A percentile compares a stretch with the other conserved stretches of the same genome.
phyloP scores from a whole-genome alignment of 2,329 filamentous ascomycete species.

The Exophiala sp. region DNA sequence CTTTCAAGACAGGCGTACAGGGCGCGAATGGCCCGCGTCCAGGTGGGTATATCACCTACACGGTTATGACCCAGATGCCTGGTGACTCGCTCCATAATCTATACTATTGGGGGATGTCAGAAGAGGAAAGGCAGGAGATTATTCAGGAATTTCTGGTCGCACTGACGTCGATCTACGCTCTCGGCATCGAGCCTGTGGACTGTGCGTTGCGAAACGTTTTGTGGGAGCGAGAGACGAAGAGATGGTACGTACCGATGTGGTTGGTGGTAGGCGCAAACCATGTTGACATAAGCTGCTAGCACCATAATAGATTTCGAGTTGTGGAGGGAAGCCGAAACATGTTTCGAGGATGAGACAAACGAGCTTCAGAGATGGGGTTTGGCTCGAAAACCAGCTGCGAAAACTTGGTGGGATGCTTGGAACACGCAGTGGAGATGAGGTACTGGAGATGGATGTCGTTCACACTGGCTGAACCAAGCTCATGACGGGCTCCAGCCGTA shows the following conservation, averaged over 20 bases:
- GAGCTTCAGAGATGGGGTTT: constrained; percentile 27
- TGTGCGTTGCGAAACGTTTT: constrained; percentile 26
- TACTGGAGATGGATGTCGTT: background rate
- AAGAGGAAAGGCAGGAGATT: constrained; percentile 18
- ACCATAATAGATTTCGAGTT: constrained; percentile 28
- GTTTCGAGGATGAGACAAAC: constrained; percentile 20
- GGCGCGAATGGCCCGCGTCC: constrained; percentile 22
- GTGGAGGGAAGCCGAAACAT: constrained; percentile 17
- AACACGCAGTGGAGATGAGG: constrained; percentile 11
- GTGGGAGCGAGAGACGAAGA: constrained; percentile 22
- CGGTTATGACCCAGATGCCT: constrained; percentile 30
- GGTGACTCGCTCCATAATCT: constrained; percentile 24
- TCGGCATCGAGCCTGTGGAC: constrained; percentile 26
- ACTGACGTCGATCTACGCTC: constrained; percentile 19
- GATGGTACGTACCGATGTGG: constrained; percentile 7
- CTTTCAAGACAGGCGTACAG: constrained; percentile 24
- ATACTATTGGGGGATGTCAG: constrained; percentile 27
- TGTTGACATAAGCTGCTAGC: background rate
- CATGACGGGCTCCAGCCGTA: too few species aligned
- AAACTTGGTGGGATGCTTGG: constrained; percentile 23
- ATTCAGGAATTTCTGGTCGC: constrained; percentile 17
- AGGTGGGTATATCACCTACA: constrained; percentile 28
- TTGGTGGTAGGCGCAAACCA: background rate
- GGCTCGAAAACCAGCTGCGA: constrained; percentile 17
- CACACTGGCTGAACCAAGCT: too few species aligned